Conservation (phyloP, 352 stramenopile genomes). For the Pythium apleroticum region DNA sequence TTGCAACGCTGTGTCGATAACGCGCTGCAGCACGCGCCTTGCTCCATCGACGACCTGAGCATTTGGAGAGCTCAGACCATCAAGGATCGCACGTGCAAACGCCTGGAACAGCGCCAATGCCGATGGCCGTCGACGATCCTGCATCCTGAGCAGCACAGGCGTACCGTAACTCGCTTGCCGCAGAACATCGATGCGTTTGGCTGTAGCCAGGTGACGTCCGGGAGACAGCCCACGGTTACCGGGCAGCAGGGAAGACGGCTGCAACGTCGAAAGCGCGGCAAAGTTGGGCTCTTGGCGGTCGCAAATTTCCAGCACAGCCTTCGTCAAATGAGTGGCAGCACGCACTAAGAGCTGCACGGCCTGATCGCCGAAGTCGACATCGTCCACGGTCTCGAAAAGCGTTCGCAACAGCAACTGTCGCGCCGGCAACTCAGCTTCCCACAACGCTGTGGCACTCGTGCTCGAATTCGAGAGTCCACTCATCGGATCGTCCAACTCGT, state of each 20-base stretch:
- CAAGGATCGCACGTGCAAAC: slow-evolving; percentile 63
- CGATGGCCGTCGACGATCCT: slow-evolving; percentile 29
- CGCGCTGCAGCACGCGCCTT: slow-evolving; percentile 46
- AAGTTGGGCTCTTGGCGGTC: slow-evolving; percentile 62
- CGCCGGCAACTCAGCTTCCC: slow-evolving; percentile 48
- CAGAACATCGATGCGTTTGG: slow-evolving; percentile 77
- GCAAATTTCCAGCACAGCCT: slow-evolving; percentile 45
- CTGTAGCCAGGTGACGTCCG: slow-evolving; percentile 73
- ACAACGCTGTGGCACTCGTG: slow-evolving; percentile 6
- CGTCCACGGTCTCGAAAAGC: slow-evolving; percentile 73
- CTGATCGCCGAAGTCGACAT: slow-evolving; percentile 68
- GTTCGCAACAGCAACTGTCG: slow-evolving; percentile 57
- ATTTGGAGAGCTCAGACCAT: slow-evolving; percentile 65
- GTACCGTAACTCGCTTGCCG: slow-evolving; percentile 72
- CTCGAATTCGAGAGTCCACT: not conserved
- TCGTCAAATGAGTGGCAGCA: slow-evolving; percentile 60
- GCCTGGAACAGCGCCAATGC: slow-evolving; percentile 62
- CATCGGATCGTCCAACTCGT: slow-evolving; percentile 17
- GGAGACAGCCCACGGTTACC: slow-evolving; percentile 78
- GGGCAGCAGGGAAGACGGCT: slow-evolving; percentile 71
- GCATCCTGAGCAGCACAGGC: slow-evolving; percentile 38
- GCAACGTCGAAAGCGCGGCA: slow-evolving; percentile 63
- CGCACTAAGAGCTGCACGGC: slow-evolving; percentile 55
- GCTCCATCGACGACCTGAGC: slow-evolving; percentile 54
- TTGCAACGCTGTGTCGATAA: slow-evolving; percentile 49